phyloP scores from a whole-genome alignment of 1,284 basidiomycete genomes.

The Apiotrichum brassicae region DNA sequence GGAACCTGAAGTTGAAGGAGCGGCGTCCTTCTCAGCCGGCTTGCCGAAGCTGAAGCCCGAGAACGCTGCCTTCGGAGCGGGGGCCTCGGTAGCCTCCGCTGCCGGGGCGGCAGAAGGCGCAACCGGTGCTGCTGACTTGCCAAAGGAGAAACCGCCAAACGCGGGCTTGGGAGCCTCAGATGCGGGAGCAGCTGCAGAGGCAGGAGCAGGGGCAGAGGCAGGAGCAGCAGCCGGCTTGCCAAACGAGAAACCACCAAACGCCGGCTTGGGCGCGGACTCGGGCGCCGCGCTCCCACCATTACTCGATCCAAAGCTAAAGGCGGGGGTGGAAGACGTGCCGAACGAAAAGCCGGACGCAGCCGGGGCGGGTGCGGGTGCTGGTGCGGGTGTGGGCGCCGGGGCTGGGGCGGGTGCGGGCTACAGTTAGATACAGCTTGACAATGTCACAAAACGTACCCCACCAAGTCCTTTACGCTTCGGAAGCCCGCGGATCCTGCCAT shows the following conservation, averaged over 20 bases:
- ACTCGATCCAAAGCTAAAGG: too few relatives aligned
- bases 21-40: neutral
- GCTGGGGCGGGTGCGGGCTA: neutral
- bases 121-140: neutral
- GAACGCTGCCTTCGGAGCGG: neutral
- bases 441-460: slow-evolving; percentile 2
- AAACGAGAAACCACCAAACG: slow-evolving; percentile 26
- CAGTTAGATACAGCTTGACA: neutral
- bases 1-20: slow-evolving; percentile 8
- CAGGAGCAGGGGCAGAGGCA: neutral
- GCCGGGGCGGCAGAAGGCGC: slow-evolving; percentile 2
- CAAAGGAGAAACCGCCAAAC: slow-evolving; percentile 26
- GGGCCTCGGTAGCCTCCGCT: neutral
- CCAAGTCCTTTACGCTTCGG: slow-evolving; percentile 41
- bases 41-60: neutral
- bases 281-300: neutral
- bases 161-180: slow-evolving; percentile 14
- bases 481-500: slow-evolving; percentile 45
- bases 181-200: slow-evolving; percentile 1
- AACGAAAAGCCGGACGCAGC: slow-evolving; percentile 17
- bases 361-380: neutral
- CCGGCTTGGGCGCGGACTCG: neutral
- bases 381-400: neutral
- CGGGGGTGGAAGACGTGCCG: slow-evolving; percentile 10
- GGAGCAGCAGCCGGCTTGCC: slow-evolving; percentile 5